These are phyloP conservation scores for Neonectria magnoliae DNA, from an alignment of 2,329 filamentous ascomycete genomes.

Conservation along the genomic window DNA sequence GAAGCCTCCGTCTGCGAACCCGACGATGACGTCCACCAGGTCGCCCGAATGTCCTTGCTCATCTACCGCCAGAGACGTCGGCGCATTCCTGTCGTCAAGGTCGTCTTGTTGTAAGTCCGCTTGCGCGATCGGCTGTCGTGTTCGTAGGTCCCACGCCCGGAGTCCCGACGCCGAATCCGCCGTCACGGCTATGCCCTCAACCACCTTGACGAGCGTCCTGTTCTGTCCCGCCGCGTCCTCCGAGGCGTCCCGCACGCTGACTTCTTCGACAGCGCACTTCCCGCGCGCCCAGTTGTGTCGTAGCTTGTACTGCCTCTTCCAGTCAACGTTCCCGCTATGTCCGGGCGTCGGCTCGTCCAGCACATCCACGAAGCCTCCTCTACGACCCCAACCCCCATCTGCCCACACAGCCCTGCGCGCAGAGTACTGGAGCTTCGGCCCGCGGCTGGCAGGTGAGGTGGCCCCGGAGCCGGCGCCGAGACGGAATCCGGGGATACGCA, in stretches of 20 bases:
- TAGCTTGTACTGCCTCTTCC: slow-evolving; percentile 90
- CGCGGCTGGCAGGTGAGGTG: slow-evolving; percentile 22
- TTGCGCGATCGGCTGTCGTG: slow-evolving; percentile 67
- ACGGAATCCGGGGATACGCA: slow-evolving; percentile 75
- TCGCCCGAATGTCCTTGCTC: slow-evolving; percentile 55
- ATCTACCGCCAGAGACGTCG: slow-evolving; percentile 75
- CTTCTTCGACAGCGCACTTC: slow-evolving; percentile 81
- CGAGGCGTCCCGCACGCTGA: slow-evolving; percentile 64
- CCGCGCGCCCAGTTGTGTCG: slow-evolving; percentile 92
- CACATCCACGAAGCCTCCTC: slow-evolving; percentile 62
- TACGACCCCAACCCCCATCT: slow-evolving; percentile 51
- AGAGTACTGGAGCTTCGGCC: slow-evolving; percentile 56
- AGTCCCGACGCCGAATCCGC: slow-evolving; percentile 76
- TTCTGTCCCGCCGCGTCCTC: slow-evolving; percentile 47
- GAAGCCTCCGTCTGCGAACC: slow-evolving; percentile 78
- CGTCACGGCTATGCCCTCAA: slow-evolving; percentile 80
- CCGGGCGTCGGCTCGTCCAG: slow-evolving; percentile 48
- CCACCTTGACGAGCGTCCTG: slow-evolving; percentile 80
- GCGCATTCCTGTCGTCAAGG: slow-evolving; percentile 45
- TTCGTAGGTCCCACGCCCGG: slow-evolving; percentile 80
- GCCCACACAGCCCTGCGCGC: slow-evolving; percentile 57
- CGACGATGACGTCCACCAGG: slow-evolving; percentile 70
- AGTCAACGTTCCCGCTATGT: slow-evolving; percentile 65
- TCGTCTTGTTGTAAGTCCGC: slow-evolving; percentile 44
- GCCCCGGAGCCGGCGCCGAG: slow-evolving; percentile 43